Conservation (phyloP, 257 asterid species). For the Fraxinus excelsior region DNA sequence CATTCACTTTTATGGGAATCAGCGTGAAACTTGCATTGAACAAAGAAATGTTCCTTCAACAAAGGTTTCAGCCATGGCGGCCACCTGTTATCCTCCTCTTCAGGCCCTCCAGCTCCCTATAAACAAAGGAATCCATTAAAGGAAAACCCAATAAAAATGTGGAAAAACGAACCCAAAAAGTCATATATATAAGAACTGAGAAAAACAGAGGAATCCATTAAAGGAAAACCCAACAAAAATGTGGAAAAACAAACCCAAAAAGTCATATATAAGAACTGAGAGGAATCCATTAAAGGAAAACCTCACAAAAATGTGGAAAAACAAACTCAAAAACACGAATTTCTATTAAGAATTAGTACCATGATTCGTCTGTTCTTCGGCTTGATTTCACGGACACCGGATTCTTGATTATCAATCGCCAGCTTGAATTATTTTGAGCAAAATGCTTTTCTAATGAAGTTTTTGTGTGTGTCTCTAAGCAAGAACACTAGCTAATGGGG, state of each 20-base stretch:
- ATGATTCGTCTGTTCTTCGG: constrained; percentile 65
- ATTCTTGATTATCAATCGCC: constrained; percentile 77
- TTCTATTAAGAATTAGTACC: constrained; percentile 38
- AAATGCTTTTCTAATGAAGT: neutral
- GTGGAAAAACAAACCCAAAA: neutral
- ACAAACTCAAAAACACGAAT: neutral
- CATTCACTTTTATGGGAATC: constrained; percentile 68
- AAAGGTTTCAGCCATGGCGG: constrained; percentile 63
- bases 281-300: neutral
- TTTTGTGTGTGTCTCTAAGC: constrained; percentile 10
- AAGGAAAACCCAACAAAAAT: neutral
- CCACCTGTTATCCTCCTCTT: constrained; percentile 68
- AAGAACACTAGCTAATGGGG: constrained; percentile 16
- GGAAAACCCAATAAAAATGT: neutral
- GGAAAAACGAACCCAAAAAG: neutral
- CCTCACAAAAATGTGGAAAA: neutral
- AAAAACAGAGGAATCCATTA: neutral
- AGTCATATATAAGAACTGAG: too few relatives aligned
- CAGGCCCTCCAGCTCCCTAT: constrained; percentile 65
- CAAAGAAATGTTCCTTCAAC: constrained; percentile 49
- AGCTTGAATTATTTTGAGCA: constrained; percentile 34
- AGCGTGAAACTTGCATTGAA: constrained; percentile 54
- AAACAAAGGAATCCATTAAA: neutral
- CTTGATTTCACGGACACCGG: constrained; percentile 64
- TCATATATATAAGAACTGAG: too few relatives aligned